Conservation (phyloP, 495 filamentous ascomycete species). For the Poronia punctata region DNA sequence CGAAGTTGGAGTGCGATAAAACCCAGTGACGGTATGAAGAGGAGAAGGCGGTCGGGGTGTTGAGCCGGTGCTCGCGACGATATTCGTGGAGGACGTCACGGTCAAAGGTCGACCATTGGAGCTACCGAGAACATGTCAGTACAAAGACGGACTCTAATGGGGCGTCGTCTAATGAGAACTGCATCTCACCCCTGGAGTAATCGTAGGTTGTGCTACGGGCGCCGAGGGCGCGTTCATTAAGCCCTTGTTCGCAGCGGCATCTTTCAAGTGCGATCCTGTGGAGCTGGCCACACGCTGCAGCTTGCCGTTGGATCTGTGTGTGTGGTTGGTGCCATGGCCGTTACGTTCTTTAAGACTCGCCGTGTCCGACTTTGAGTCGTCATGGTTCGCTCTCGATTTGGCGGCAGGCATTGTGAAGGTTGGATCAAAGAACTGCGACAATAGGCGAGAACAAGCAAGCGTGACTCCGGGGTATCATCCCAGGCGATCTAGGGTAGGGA, state of each 20-base stretch:
- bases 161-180: too few relatives aligned
- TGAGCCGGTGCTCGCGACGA: slow-evolving; percentile 67
- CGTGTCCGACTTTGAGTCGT: slow-evolving; percentile 42
- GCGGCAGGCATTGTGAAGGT: slow-evolving; percentile 21
- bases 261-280: slow-evolving; percentile 36
- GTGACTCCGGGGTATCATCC: slow-evolving; percentile 16
- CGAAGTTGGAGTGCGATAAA: slow-evolving; percentile 63
- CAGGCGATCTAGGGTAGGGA: neutral
- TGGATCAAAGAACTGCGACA: slow-evolving; percentile 19
- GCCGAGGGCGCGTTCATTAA: slow-evolving; percentile 15
- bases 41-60: slow-evolving; percentile 62
- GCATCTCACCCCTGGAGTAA: slow-evolving; percentile 20
- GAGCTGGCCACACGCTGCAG: slow-evolving; percentile 39
- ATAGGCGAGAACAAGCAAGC: slow-evolving; percentile 4
- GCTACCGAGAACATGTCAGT: slow-evolving; percentile 38
- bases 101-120: slow-evolving; percentile 70
- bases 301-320: slow-evolving; percentile 37
- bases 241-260: slow-evolving; percentile 29
- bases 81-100: slow-evolving; percentile 70
- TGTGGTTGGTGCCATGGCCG: slow-evolving; percentile 22
- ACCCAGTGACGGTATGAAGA: slow-evolving; percentile 65
- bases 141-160: too few relatives aligned
- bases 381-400: slow-evolving; percentile 32
- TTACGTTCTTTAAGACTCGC: slow-evolving; percentile 39
- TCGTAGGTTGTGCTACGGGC: slow-evolving; percentile 13